Evolutionary conservation across 2,329 filamentous ascomycete species (phyloP), one percentile per base, ranked within the genome.

Genomic region (Alternaria longipes): DNA sequence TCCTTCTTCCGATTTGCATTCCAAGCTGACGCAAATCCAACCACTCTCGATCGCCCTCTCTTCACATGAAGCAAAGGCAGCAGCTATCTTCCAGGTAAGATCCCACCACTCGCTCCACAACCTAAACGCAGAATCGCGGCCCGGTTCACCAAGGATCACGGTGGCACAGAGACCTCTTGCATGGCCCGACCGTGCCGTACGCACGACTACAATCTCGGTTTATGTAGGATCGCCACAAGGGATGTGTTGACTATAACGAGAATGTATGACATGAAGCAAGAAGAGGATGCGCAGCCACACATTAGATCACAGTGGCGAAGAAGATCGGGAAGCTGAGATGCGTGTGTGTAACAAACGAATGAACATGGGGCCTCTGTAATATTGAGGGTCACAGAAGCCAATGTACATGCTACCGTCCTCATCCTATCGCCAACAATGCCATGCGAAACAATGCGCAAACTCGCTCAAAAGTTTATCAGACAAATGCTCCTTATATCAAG

Each of bases 121-220:
- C 12, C 32, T 6, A 36, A 36, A 49, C 11, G 20, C 28, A 34
- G 28, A 34, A 20, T 32, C 45, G 30, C 45, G 45, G 45, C 7
- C 30, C 26, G 32, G 45, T 47, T 32, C 28, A 9, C 28, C 20
- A 32, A 26, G 11, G n/a, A 49, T 49, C 11, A 11, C 28, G 16
- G 28, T 49, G 18, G 20, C 46, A 34, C 45, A 49, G 14, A 49
- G 45, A 49, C 28, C 45, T 34, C 45, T 49, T 49, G 45, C 45
- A 34, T 49, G 45, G 28, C 28, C 45, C 45, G 18, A 49, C 45
- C 16, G 45, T 16, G 45, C 45, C 45, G n/a, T 49, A 49, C 28
- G 28, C 45, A 28, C 20, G 22, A 49, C 28, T 28, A 20, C 12
- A 34, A 12, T 32, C 45, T 5, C 18, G 28, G 28, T 9, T 22